These are phyloP conservation scores for Triadica sebifera DNA, from an alignment of 345 rosid genomes.

Conservation along the genomic window DNA sequence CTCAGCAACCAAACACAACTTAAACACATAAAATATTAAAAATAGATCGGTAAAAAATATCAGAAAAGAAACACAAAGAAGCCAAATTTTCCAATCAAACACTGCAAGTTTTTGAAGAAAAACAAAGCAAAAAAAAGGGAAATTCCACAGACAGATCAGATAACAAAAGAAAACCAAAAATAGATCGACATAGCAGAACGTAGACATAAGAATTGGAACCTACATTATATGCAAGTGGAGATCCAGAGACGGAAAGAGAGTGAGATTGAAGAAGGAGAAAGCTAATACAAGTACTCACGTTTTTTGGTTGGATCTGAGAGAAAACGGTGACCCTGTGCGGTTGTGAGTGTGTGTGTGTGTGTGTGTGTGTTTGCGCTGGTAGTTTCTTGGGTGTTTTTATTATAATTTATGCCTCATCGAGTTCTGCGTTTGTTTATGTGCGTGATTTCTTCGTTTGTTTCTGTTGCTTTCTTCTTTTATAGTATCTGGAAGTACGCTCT, in stretches of 20 bases:
- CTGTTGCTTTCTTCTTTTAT: conserved; percentile 32
- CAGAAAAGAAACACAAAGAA: not conserved
- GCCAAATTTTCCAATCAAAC: not conserved
- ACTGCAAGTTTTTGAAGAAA: not conserved
- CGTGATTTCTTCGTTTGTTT: conserved; percentile 26
- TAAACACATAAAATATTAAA: too few relatives aligned
- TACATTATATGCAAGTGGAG: conserved; percentile 33
- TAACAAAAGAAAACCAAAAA: not conserved
- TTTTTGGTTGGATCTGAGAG: conserved; percentile 39
- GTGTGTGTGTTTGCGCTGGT: too few relatives aligned
- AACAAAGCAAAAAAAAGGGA: not conserved
- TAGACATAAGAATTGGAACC: not conserved
- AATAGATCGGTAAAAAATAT: too few relatives aligned
- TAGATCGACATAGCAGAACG: conserved; percentile 15
- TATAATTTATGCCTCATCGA: conserved; percentile 10
- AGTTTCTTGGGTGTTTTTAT: not conserved
- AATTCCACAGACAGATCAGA: not conserved
- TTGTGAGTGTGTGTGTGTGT: not conserved
- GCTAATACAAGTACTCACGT: conserved; percentile 39
- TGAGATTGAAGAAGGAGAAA: not conserved
- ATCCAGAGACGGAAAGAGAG: conserved; percentile 13
- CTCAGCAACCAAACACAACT: conserved; percentile 11
- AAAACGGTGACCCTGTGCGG: conserved; percentile 10
- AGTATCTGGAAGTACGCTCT: conserved; percentile 2
- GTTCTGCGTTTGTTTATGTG: not conserved